These are phyloP conservation scores for Daucus carota DNA, from an alignment of 129 eudicot species.

Conservation along the genomic window DNA sequence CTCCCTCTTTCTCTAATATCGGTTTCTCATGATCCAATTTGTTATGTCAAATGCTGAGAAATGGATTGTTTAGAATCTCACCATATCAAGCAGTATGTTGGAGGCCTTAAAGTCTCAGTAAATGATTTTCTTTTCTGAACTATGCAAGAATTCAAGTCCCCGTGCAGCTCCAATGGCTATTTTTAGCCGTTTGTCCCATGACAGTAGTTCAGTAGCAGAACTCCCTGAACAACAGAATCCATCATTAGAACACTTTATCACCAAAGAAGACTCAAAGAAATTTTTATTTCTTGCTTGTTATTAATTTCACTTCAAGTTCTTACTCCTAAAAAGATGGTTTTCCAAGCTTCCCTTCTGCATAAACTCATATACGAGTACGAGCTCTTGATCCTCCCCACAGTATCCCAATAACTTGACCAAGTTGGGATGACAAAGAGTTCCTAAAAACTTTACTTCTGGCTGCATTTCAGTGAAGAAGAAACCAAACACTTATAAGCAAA, in stretches of 20 bases:
- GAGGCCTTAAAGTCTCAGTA: slow-evolving; percentile 67
- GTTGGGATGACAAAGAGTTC: slow-evolving; percentile 55
- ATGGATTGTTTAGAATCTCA: slow-evolving; percentile 6
- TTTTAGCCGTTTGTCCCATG: slow-evolving; percentile 56
- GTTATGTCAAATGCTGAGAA: neutral
- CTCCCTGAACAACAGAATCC: slow-evolving; percentile 29
- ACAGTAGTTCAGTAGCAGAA: slow-evolving; percentile 46
- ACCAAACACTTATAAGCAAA: neutral
- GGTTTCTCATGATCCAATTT: too few species aligned
- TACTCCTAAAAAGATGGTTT: slow-evolving; percentile 64
- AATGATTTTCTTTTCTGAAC: slow-evolving; percentile 49
- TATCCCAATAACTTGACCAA: slow-evolving; percentile 58
- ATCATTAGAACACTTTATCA: neutral
- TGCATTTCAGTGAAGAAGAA: slow-evolving; percentile 11
- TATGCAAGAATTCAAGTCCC: slow-evolving; percentile 54
- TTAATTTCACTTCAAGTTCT: neutral
- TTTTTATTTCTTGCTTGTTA: neutral
- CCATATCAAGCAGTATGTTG: slow-evolving; percentile 61
- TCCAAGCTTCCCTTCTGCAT: slow-evolving; percentile 69
- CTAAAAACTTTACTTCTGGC: slow-evolving; percentile 58
- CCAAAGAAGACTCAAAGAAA: neutral
- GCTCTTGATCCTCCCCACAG: slow-evolving; percentile 44
- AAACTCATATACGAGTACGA: slow-evolving; percentile 54
- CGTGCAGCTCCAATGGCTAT: slow-evolving; percentile 58
- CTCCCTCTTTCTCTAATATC: neutral